Evolutionary conservation across 495 filamentous ascomycete species (phyloP).

Genomic region (Aspergillus ostianus): DNA sequence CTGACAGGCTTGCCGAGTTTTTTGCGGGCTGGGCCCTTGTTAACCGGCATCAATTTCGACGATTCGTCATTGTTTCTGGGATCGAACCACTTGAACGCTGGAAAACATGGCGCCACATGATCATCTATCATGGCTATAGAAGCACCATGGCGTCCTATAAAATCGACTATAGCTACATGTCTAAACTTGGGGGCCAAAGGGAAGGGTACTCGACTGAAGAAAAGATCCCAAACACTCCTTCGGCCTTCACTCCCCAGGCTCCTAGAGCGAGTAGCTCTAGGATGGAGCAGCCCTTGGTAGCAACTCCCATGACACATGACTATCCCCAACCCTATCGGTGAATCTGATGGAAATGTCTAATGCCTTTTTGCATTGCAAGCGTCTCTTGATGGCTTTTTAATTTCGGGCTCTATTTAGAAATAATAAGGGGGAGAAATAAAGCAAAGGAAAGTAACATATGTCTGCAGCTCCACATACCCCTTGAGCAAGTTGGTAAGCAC

Average conservation of each 20-base stretch:
- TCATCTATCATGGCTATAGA: conserved; percentile 14
- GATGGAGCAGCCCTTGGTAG: not conserved
- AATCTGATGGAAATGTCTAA: not conserved
- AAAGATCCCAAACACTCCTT: not conserved
- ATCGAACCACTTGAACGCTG: conserved; percentile 25
- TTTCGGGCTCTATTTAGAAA: not conserved
- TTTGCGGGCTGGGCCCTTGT: conserved; percentile 45
- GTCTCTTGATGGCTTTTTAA: not conserved
- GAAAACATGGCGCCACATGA: conserved; percentile 36
- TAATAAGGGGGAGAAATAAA: too few relatives aligned
- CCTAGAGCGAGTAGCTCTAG: not conserved
- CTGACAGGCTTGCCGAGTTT: conserved; percentile 40
- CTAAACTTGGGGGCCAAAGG: not conserved
- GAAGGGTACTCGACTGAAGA: not conserved
- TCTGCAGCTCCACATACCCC: not conserved
- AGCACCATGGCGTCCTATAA: conserved; percentile 18
- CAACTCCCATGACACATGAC: not conserved
- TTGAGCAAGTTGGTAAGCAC: not conserved
- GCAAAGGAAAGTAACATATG: not conserved
- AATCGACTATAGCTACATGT: conserved; percentile 18
- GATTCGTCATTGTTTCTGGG: conserved; percentile 27
- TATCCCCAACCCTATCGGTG: conserved; percentile 4
- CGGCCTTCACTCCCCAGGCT: conserved; percentile 2
- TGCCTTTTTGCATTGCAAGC: not conserved
- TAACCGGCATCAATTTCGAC: conserved; percentile 34